Evolutionary conservation across 139 green algal genomes (phyloP).

Genomic region (Chlamydomonas sphaeroides): DNA sequence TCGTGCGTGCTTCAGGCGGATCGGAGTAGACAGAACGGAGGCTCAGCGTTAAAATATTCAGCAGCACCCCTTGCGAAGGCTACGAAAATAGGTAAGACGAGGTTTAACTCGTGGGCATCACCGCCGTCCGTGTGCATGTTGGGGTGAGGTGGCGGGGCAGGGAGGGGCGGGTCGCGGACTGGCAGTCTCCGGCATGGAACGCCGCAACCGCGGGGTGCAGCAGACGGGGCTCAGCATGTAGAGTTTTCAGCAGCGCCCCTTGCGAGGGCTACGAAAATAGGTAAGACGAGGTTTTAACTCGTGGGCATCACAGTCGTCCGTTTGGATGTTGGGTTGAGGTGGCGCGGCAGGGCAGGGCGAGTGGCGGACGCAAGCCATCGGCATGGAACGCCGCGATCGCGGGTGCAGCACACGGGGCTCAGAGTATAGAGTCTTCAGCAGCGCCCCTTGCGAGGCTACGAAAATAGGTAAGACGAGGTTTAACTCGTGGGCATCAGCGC

Average conservation of each 20-base stretch:
- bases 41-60: not conserved
- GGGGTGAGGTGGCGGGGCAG: too few relatives aligned
- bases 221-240: conserved; percentile 4
- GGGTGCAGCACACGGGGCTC: too few relatives aligned
- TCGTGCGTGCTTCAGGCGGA: too few relatives aligned
- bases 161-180: too few relatives aligned
- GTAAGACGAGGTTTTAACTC: conserved; percentile 20
- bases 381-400: too few relatives aligned
- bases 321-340: too few relatives aligned
- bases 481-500: not conserved
- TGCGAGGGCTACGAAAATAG: conserved; percentile 13
- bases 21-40: too few relatives aligned
- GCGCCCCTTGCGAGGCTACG: not conserved
- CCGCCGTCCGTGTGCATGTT: too few relatives aligned
- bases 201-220: too few relatives aligned
- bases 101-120: not conserved
- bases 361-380: too few relatives aligned
- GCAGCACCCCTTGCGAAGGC: not conserved
- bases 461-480: conserved; percentile 38
- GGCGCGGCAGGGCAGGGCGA: too few relatives aligned
- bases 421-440: not conserved
- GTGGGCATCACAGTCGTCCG: not conserved
- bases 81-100: conserved; percentile 36
- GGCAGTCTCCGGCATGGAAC: too few relatives aligned
- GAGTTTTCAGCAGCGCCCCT: not conserved